Evolutionary conservation across 441 rosid species (phyloP).

Genomic region (Syzygium malaccense): DNA sequence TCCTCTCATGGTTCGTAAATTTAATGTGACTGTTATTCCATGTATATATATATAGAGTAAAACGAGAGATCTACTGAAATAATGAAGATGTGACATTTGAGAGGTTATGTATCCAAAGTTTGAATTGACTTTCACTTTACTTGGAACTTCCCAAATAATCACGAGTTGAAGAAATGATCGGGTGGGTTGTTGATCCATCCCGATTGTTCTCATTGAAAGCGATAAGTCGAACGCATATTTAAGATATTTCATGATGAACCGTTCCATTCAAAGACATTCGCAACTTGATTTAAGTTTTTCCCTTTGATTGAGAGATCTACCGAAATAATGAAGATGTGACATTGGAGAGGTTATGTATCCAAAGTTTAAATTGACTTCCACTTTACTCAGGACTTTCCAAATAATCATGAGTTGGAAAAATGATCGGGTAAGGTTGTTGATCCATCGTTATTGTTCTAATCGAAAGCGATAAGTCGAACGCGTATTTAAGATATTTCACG

Average conservation of each 20-base stretch:
- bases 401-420: not conserved
- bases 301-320: not conserved
- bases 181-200: not conserved
- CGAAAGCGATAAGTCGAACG: not conserved
- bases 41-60: too few relatives aligned
- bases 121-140: not conserved
- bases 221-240: not conserved
- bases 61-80: not conserved
- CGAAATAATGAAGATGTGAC: not conserved
- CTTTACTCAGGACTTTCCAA: not conserved
- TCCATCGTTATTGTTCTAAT: not conserved
- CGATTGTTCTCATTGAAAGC: not conserved
- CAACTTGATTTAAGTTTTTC: not conserved
- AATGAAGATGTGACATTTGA: not conserved
- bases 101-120: not conserved
- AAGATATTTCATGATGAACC: rapidly evolving
- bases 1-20: too few relatives aligned
- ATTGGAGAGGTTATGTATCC: not conserved
- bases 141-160: not conserved
- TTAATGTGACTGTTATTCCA: too few relatives aligned
- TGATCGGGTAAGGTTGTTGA: not conserved
- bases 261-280: not conserved
- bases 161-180: not conserved
- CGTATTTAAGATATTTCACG: not conserved
- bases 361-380: not conserved